Percentiles rank a stretch among this genome's conserved stretches.
These are phyloP conservation scores for Fusarium udum DNA, from an alignment of 2,329 filamentous ascomycete species.

Conservation along the genomic window DNA sequence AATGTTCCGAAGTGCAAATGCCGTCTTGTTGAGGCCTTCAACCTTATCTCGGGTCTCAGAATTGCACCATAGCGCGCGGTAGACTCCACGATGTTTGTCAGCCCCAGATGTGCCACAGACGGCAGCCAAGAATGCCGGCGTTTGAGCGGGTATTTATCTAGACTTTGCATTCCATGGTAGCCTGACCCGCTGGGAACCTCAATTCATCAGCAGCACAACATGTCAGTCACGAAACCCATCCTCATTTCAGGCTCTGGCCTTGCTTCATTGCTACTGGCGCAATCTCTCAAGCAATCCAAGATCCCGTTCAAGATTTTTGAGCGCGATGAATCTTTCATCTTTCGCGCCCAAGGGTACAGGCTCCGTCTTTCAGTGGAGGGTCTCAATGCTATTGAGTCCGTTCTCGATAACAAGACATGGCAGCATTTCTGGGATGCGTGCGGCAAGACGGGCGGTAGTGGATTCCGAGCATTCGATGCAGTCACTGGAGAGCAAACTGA, in stretches of 20 bases:
- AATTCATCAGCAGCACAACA: not conserved
- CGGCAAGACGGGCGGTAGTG: conserved; percentile 67
- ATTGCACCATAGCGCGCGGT: conserved; percentile 3
- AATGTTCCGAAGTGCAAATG: not conserved
- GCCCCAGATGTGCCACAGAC: not conserved
- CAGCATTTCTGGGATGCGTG: conserved; percentile 66
- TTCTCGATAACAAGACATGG: conserved; percentile 59
- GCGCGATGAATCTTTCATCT: conserved; percentile 59
- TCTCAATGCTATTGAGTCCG: conserved; percentile 68
- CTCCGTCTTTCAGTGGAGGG: conserved; percentile 66
- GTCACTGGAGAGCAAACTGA: conserved; percentile 58
- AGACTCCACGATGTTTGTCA: not conserved
- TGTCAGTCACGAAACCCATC: conserved; percentile 46
- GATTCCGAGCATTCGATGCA: conserved; percentile 62
- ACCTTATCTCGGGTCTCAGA: not conserved
- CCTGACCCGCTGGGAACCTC: not conserved
- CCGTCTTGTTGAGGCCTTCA: not conserved
- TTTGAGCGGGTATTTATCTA: not conserved
- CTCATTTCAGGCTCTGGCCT: conserved; percentile 58
- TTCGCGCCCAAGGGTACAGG: conserved; percentile 71
- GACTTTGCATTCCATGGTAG: not conserved
- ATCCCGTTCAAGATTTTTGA: conserved; percentile 67
- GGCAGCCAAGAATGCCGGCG: too few species aligned
- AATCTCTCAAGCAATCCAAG: conserved; percentile 51
- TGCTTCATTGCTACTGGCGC: conserved; percentile 55